These are phyloP conservation scores for Garcia nutans DNA, from an alignment of 345 rosid species.

Conservation along the genomic window DNA sequence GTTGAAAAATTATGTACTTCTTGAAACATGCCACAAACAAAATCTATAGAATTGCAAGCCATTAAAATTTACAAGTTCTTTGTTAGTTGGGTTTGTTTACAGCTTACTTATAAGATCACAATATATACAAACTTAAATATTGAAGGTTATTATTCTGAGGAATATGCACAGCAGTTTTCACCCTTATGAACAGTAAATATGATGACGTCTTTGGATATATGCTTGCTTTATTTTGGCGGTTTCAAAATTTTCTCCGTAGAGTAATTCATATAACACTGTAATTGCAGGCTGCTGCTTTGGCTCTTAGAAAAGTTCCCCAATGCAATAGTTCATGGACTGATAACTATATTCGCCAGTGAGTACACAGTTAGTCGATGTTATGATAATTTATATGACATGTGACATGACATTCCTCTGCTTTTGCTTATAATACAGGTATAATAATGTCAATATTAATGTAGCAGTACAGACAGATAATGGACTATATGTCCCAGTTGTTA, in stretches of 20 bases:
- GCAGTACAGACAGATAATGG: slow-evolving; percentile 98
- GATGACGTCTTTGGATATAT: not conserved
- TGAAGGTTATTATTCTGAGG: not conserved
- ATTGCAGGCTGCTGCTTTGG: slow-evolving; percentile 92
- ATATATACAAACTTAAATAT: not conserved
- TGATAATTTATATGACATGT: not conserved
- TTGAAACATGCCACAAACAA: not conserved
- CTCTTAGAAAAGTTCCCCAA: slow-evolving; percentile 87
- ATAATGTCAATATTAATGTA: slow-evolving; percentile 81
- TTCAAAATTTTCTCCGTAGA: not conserved
- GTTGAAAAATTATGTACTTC: not conserved
- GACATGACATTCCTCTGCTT: slow-evolving; percentile 12
- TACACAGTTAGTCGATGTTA: slow-evolving; percentile 6
- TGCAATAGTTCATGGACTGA: slow-evolving; percentile 99
- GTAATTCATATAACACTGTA: slow-evolving; percentile 10
- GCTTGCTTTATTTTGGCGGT: not conserved
- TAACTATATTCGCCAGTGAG: slow-evolving; percentile 91
- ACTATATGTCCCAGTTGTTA: slow-evolving; percentile 88
- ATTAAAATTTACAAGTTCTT: not conserved
- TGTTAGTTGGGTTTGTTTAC: not conserved
- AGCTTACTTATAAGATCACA: not conserved
- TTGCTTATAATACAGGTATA: slow-evolving; percentile 48
- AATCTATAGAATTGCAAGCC: not conserved
- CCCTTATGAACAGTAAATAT: not conserved
- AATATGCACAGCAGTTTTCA: not conserved